A percentile compares a stretch with the other conserved stretches of the same genome.
Evolutionary conservation across 169 alveolate genomes (phyloP).

Genomic region (Cryptosporidium sp.): DNA sequence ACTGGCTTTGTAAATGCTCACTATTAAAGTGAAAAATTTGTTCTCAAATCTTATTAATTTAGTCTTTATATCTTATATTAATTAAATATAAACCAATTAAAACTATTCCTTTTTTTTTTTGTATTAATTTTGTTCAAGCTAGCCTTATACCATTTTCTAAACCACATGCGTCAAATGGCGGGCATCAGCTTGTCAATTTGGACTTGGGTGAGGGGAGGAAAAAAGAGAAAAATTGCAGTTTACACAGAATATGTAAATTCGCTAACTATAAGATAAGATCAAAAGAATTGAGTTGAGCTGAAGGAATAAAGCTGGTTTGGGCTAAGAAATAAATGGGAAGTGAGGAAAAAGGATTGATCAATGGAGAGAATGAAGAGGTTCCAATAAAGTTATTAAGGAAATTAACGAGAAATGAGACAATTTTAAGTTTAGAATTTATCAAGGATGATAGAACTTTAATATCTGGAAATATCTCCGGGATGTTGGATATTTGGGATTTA

Average conservation of each 20-base stretch:
- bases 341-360: background rate
- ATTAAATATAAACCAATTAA: background rate
- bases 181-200: background rate
- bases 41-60: background rate
- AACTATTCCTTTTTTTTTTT: too few species aligned
- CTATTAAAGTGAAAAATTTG: too few species aligned
- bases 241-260: too few species aligned
- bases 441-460: background rate
- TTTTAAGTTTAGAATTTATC: slow-evolving; percentile 26
- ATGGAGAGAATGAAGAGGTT: background rate
- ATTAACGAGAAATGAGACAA: background rate
- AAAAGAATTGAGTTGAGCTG: background rate
- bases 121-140: too few species aligned
- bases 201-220: background rate
- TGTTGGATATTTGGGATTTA: slow-evolving; percentile 25
- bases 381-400: slow-evolving; percentile 9
- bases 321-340: background rate
- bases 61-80: background rate
- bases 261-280: background rate
- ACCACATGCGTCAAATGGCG: background rate
- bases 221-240: background rate
- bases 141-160: background rate
- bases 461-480: slow-evolving; percentile 21
- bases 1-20: too few species aligned
- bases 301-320: background rate